Evolutionary conservation across 2,329 filamentous ascomycete genomes (phyloP), one percentile per base, ranked within the genome.

Genomic region (Grosmannia huntii): DNA sequence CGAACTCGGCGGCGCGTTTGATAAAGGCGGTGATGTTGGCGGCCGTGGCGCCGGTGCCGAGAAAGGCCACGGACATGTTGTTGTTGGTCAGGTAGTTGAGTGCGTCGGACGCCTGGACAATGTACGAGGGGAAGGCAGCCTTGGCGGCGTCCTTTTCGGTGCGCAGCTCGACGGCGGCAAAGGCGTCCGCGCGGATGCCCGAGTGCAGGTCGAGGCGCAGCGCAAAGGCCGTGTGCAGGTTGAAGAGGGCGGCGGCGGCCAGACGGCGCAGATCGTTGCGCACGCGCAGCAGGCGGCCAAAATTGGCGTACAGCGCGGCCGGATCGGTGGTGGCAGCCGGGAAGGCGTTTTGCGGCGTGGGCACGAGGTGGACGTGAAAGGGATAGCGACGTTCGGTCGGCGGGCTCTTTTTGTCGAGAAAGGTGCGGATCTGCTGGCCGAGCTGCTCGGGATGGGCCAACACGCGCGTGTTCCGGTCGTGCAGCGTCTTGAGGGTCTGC

Each of bases 11-110:
- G 4, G 73, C 74, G 58, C 72, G 70, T 5, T 62, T 57, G 2
- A 62, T 61, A 59, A 80, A 73, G 9, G 62, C 61, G 1, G 66
- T 63, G 9, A 74, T 66, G 54, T 76, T 62, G 16, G 64, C 68
- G 11, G 64, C 56, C 2, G 65, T 64, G 21, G 73, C 71, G 12
- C 74, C 74, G 1, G 73, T 73, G 12, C 74, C 74, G 14, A 76
- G 69, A 63, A 75, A 79, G 1, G 74, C 69, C 14, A 75, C 56
- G 0, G 64, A 57, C 1, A 70, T 63, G 4, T 67, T 65, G 46
- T 65, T 63, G 53, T 62, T 55, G 19, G 58, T 57, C 27, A 72
- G 60, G 59, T 66, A 68, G 51, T 65, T 60, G 23, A 73, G 62
- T 59, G 68, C 68, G 56, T 69, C 65, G 6, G 64, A 64, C 2